Percentiles rank a stretch among this genome's conserved stretches.
phyloP scores from a whole-genome alignment of 352 stramenopile genomes.

The Phytophthora boehmeriae region DNA sequence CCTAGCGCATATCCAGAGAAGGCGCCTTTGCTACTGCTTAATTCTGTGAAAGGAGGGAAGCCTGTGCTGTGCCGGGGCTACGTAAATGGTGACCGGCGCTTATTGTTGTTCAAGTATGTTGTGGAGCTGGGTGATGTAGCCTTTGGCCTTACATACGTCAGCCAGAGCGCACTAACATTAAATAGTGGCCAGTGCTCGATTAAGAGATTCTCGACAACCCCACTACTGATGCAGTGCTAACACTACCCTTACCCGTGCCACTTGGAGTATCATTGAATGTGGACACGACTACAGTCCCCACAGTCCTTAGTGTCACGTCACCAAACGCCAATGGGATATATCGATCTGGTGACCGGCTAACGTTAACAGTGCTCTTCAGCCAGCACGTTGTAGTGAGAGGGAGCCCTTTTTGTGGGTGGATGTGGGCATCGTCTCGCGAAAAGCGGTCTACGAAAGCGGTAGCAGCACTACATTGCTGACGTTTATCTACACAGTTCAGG shows the following conservation, averaged over 20 bases:
- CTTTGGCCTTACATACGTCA: conserved; percentile 60
- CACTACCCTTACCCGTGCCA: conserved; percentile 51
- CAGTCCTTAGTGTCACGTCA: conserved; percentile 60
- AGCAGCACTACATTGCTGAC: conserved; percentile 55
- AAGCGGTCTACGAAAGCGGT: conserved; percentile 62
- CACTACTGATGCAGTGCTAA: conserved; percentile 68
- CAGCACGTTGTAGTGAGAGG: conserved; percentile 75
- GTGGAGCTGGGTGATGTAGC: conserved; percentile 62
- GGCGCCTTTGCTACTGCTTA: conserved; percentile 70
- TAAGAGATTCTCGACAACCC: conserved; percentile 82
- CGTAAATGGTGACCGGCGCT: conserved; percentile 52
- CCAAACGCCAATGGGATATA: conserved; percentile 54
- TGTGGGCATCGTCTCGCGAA: conserved; percentile 48
- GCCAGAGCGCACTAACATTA: conserved; percentile 63
- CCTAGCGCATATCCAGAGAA: conserved; percentile 75
- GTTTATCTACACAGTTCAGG: conserved; percentile 72
- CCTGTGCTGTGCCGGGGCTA: conserved; percentile 67
- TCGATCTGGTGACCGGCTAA: conserved; percentile 67
- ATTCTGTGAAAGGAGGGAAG: conserved; percentile 50
- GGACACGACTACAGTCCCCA: conserved; percentile 61
- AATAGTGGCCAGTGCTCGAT: conserved; percentile 82
- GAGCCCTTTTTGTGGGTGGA: conserved; percentile 73
- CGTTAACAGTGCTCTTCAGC: conserved; percentile 66
- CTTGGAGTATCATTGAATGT: conserved; percentile 58
- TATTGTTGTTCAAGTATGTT: conserved; percentile 77